Evolutionary conservation across 2,329 filamentous ascomycete species (phyloP), one percentile per base, ranked within the genome.

Genomic region (Microdochium bolleyi): DNA sequence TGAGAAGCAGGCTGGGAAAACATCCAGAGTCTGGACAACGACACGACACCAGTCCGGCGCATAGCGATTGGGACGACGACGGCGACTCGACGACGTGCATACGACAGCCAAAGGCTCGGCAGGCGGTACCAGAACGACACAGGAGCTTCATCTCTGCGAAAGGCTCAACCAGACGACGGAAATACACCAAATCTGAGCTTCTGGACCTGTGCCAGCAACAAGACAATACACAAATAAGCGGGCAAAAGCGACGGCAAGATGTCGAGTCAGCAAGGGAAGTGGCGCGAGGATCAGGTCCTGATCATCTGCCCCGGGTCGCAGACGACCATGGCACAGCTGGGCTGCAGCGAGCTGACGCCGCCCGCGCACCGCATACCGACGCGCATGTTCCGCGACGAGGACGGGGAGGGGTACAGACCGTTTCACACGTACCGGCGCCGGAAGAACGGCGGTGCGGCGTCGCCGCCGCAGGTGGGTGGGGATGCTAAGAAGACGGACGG

Each of bases 271-370:
- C 71, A 75, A 61, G 76, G 74, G 63, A 83, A 83, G 70, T 84
- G 78, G 76, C 77, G 78, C 68, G 80, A 84, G 73, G 80, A 84
- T 67, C 80, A 83, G 74, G 72, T 83, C 63, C 78, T 84, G 64
- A 70, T 92, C 67, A 84, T 92, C 71, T 87, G 85, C 69, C 87
- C 88, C 32, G 92, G 92, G 65, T 96, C 91, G 68, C 85, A 88
- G 71, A 92, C 86, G 58, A 96, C 91, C 54, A 83, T 95, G 73
- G 92, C 91, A 60, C 91, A 96, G 78, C 81, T 96, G 41, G 92
- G 92, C 51, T 87, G 94, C 61, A 85, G 84, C 61, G 92, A 96
- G 74, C 86, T 97, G 69, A 95, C 92, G 34, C 92, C 91, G 46
- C 90, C 94, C n/a, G 80, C 85, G 56, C 82, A 89, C 68, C 88